These are phyloP conservation scores for Neoconidiobolus thromboides DNA, from an alignment of 371 early-diverging fungal species.

Conservation along the genomic window DNA sequence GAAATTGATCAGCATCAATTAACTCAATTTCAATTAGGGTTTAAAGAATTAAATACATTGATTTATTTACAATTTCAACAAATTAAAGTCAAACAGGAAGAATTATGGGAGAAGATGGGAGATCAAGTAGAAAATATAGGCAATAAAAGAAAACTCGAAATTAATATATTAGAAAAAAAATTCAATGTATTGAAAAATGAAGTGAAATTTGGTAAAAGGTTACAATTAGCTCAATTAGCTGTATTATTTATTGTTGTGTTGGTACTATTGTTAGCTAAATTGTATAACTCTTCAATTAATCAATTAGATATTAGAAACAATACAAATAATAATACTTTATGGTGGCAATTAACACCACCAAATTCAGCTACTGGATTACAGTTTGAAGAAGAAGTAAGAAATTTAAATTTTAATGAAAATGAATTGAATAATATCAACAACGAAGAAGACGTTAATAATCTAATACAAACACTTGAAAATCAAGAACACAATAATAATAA, in stretches of 20 bases:
- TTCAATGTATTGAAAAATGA: neutral
- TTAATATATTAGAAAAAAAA: neutral
- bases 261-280: neutral
- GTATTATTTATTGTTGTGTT: neutral
- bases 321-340: too few relatives aligned
- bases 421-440: too few relatives aligned
- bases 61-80: neutral
- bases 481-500: too few relatives aligned
- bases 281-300: neutral
- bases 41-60: neutral
- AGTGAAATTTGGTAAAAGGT: neutral
- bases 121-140: neutral
- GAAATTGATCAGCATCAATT: neutral
- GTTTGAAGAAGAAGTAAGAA: too few relatives aligned
- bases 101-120: neutral
- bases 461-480: too few relatives aligned
- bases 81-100: neutral
- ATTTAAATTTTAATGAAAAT: too few relatives aligned
- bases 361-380: too few relatives aligned
- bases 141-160: neutral
- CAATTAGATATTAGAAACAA: too few relatives aligned
- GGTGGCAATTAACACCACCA: too few relatives aligned
- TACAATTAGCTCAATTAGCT: neutral
- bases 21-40: neutral
- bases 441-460: too few relatives aligned